Evolutionary conservation across 345 rosid species (phyloP), one percentile per base, ranked within the genome.

Genomic region (Cardamine resedifolia): DNA sequence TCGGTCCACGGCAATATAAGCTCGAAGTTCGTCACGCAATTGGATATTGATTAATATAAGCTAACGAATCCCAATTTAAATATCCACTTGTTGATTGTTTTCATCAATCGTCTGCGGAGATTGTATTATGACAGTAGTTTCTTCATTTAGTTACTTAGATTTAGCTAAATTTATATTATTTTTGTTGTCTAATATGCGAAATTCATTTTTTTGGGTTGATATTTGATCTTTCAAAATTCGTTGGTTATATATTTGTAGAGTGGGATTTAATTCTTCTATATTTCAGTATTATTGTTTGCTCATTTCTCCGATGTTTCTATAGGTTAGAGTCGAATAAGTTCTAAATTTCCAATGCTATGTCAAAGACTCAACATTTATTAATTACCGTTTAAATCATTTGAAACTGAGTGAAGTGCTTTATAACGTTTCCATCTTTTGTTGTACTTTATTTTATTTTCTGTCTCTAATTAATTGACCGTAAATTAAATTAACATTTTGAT

Each of bases 1-100:
- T 53, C 45, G 76, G 49, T 72, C 8, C 64, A 64, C 71, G 23
- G 64, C 64, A 72, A 3, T 12, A 53, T 55, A 44, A 33, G 34
- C 64, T 72, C 38, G 3, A n/a, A 12, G 7, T 23, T 31, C 48
- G 64, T 64, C 48, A 64, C 48, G 16, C 18, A 31, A 28, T 63
- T 44, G n/a, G 12, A 10, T 41, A 41, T 41, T 21, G 19, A 21
- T 52, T 61, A 20, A 62, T 24, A 10, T 10, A 59, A 27, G 39
- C 21, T 61, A 71, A 50, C 61, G 39, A 72, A 15, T 61, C 16
- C 60, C 34, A 12, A 39, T 62, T 30, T 12, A 11, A 1, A 62
- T 52, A 62, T 61, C 44, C 48, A 70, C 57, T 49, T 64, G 21
- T 49, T 7, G 23, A 43, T 31, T 49, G 31, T 45, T 58, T 51